Base-by-base conservation (phyloP, 768 basidiomycete genomes). In the Lanmaoa pseudosensibilis region DNA sequence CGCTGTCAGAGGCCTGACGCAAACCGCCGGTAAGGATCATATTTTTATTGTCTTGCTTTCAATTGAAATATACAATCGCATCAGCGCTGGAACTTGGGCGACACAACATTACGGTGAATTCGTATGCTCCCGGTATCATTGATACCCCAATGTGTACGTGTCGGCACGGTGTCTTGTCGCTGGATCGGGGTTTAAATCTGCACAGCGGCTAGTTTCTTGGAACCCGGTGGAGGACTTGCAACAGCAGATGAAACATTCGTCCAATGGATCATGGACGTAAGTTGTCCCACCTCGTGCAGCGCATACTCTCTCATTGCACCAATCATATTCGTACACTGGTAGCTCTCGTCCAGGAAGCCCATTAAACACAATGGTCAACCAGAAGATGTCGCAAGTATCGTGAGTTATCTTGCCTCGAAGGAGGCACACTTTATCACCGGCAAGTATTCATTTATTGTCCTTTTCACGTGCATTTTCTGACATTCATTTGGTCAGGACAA, bases 1-100 rank as follows among this genome's bases (percentile, higher is more conserved):
- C 34, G 76, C 74, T 10, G 52, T 80, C 32, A 73, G 76, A 32
- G 75, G 74, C 2, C 50, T 80, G 19, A 79, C 76, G 8, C 79
- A 79, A 52, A 62, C 63, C 3, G 67, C 71, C 2, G 74, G 79
- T 77, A 62, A 44, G 54, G 41, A 39, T 39, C 11, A 3, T 16
- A 1, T 8, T 30, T 41, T 30, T 19, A 1, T 13, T 8, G 5
- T 25, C n/a, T 11, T 32, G 10, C 10, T 5, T 21, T 38, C 21
- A 3, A 54, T 19, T 50, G 19, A 52, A 18, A 16, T 15, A 15
- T 21, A 21, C 16, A 9, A 43, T 21, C 10, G 10, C 6, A 27
- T 38, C 21, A 62, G 60, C 67, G 25, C 19, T 63, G 11, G 77
- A 78, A 57, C 63, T 75, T 27, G 72, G 69, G 1, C 47, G 64